These are phyloP conservation scores for Thalassiosira exigua DNA, from an alignment of 352 stramenopile genomes.

Conservation along the genomic window DNA sequence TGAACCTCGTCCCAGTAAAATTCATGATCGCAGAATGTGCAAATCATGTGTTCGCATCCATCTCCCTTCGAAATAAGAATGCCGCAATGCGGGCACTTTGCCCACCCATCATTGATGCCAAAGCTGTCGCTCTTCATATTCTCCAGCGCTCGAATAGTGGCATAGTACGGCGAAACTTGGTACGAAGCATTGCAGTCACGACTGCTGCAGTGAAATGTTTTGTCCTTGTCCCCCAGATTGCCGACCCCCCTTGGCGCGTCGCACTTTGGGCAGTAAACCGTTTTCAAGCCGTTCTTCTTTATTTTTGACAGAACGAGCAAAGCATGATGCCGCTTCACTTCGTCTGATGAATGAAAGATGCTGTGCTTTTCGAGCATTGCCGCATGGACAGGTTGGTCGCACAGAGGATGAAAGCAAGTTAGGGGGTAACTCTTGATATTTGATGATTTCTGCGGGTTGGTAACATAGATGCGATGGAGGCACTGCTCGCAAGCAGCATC, in stretches of 20 bases:
- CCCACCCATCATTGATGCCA: constrained; percentile 39
- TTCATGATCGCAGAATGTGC: constrained; percentile 13
- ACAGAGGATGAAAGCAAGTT: constrained; percentile 37
- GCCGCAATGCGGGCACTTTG: constrained; percentile 27
- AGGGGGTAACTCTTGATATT: constrained; percentile 45
- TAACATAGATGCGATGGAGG: constrained; percentile 28
- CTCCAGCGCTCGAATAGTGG: constrained; percentile 22
- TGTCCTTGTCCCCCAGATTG: constrained; percentile 12
- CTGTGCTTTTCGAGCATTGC: constrained; percentile 21
- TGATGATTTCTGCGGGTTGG: constrained; percentile 15
- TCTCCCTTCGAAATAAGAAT: constrained; percentile 37
- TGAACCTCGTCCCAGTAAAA: constrained; percentile 13
- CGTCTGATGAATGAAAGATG: constrained; percentile 11
- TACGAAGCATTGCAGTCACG: constrained; percentile 36
- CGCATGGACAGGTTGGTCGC: constrained; percentile 11
- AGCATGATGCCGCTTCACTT: constrained; percentile 28
- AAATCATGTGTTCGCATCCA: constrained; percentile 41
- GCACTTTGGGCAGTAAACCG: constrained; percentile 28
- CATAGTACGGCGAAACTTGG: constrained; percentile 20
- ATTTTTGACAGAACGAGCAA: constrained; percentile 23
- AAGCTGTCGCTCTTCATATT: constrained; percentile 19
- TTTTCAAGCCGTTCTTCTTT: constrained; percentile 12
- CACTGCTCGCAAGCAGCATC: constrained; percentile 19
- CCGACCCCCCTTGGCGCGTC: constrained; percentile 18
- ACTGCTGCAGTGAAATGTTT: constrained; percentile 5